Base-by-base conservation (phyloP, 2,329 filamentous ascomycete species). In the Xylogone sp. region DNA sequence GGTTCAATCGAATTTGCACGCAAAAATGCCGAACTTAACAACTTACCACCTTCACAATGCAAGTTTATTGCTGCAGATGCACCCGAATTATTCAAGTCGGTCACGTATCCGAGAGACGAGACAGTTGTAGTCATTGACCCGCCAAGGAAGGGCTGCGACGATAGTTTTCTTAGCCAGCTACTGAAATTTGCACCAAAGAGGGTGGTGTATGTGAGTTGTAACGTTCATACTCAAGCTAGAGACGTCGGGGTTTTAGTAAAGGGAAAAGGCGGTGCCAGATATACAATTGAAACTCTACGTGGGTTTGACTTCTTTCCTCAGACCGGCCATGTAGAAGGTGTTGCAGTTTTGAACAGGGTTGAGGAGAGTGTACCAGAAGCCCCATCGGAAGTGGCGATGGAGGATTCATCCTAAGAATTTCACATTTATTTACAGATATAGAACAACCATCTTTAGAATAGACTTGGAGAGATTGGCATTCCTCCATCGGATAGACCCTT, bases 231-330 rank as follows among this genome's bases (percentile, higher is more conserved):
- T 8, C 94, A 97, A 77, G 94, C 94, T 13, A 76, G 94, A 49
- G 94, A 99, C 70, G 85, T 99, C 1, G 94, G 92, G 0, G 83
- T 93, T 55, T 71, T 99, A 62, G 90, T 97, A 1, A 79, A 86
- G 31, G 91, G 92, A 0, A 71, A 82, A 62, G 68, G 68, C 16
- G 67, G 69, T 48, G 71, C 71, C 20, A 72, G 78, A 55, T 99
- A 97, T 70, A 83, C 86, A 68, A 88, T 99, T 66, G 93, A 97
- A 77, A 96, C 88, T 65, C 71, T 99, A 45, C 79, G 87, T 45
- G 94, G 93, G 0, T 97, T 97, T 65, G 94, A 99, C 68, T 97
- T 99, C 70, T 99, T 99, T 71, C 94, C 94, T 12, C 93, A 97
- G 71, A 87, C 84, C 19, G 78, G 80, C 1, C 84, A 88, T 62